A percentile compares a stretch with the other conserved stretches of the same genome.
These are phyloP conservation scores for Rauvolfia tetraphylla DNA, from an alignment of 257 asterid species.

Conservation along the genomic window DNA sequence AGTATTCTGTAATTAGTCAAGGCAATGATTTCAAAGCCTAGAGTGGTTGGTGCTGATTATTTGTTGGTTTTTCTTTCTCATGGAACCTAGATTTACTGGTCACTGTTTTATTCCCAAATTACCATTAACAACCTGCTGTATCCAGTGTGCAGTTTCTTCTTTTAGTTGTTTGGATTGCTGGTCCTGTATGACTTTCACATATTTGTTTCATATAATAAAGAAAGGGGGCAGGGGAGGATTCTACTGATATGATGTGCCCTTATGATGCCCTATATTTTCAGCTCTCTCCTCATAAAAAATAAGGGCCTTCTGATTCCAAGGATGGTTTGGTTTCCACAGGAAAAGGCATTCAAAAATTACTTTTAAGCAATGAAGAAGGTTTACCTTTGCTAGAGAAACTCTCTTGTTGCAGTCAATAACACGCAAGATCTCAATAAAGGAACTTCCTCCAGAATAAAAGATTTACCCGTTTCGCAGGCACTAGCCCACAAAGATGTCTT, in stretches of 20 bases:
- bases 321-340: not conserved
- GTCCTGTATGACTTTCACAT: not conserved
- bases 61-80: not conserved
- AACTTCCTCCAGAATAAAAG: not conserved
- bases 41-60: not conserved
- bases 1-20: not conserved
- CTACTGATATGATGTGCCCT: not conserved
- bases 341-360: not conserved
- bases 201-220: not conserved
- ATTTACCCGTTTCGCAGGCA: not conserved
- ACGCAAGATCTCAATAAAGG: not conserved
- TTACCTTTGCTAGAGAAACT: not conserved
- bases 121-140: not conserved
- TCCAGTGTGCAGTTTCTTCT: not conserved
- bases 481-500: not conserved
- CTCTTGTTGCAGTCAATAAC: not conserved
- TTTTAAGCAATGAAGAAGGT: not conserved
- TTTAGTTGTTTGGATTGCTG: not conserved
- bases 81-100: not conserved
- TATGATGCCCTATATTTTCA: not conserved
- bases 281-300: not conserved
- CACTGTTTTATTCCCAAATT: not conserved
- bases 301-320: not conserved
- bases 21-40: not conserved
- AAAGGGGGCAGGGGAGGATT: not conserved